Evolutionary conservation across 305 asterid species (phyloP), one percentile per base, ranked within the genome.

Genomic region (Rubia occidens): DNA sequence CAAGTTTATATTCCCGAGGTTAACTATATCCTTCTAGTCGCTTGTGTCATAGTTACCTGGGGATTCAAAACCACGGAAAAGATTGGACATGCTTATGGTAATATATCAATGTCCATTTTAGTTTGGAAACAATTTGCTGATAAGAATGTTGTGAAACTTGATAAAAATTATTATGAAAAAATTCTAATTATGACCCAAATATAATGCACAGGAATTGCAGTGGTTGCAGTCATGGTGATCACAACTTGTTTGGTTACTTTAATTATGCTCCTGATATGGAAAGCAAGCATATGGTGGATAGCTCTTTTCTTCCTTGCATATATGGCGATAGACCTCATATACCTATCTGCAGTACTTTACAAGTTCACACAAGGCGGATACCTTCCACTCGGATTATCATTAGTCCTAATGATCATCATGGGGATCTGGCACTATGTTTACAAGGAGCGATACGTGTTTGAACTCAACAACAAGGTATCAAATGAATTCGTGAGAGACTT

Each of bases 1-100:
- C 96, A 90, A 55, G 96, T 90, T 13, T 90, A 90, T 60, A 90
- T 90, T 67, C 95, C 94, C 0, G 95, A 90, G 76, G 18, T 90
- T 74, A 90, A 88, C 83, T 88, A 77, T 79, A 1, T 85, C 67
- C 89, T 90, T 73, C 85, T 90, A 94, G 21, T 80, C 21, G 91
- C 91, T n/a, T 90, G 96, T 64, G 78, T 90, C 15, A 3, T 85
- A 0, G 85, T 90, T 1, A 84, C 88, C 7, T 76, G 44, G 35
- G 76, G 76, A 44, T 88, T 90, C 85, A 85, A 74, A 60, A 76
- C 90, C 39, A 86, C 94, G 0, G 82, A 74, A 10, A 84, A 84
- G 64, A 79, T 90, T 8, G 91, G 94, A 20, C 44, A 88, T 66
- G 96, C 96, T 21, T 90, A 88, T 47, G 96, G 96, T 86, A 68